Conservation (phyloP, 305 asterid genomes). For the Solanum hybrid region DNA sequence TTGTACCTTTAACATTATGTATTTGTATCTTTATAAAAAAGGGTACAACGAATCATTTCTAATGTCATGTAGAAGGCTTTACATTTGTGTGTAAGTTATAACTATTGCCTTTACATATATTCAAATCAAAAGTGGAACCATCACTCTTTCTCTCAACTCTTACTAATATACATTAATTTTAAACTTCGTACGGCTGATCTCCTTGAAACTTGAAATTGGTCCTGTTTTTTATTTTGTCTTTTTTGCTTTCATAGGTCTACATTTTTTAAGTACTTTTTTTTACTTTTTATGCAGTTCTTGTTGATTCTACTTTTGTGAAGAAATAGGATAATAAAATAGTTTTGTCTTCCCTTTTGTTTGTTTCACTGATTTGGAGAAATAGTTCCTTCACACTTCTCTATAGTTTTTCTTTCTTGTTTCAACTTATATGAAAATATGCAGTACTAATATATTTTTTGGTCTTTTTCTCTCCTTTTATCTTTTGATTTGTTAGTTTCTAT, state of each 20-base stretch:
- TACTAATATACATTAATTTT: too few relatives aligned
- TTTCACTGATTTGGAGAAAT: neutral
- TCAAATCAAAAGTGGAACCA: neutral
- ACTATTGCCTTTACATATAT: neutral
- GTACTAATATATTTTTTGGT: neutral
- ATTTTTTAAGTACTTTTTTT: too few relatives aligned
- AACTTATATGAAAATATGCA: too few relatives aligned
- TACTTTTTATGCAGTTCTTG: neutral
- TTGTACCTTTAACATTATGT: too few relatives aligned
- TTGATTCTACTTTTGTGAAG: neutral
- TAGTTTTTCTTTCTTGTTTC: neutral
- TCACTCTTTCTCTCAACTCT: neutral
- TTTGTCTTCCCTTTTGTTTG: neutral
- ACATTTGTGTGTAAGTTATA: too few relatives aligned
- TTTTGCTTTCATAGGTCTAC: neutral
- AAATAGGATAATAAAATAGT: neutral
- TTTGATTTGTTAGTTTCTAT: neutral
- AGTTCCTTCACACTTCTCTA: neutral
- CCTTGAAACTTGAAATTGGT: neutral
- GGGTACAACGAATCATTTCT: too few relatives aligned
- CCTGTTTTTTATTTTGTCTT: neutral
- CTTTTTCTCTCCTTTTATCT: too few relatives aligned
- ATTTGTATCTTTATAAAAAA: too few relatives aligned
- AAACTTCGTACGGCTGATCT: neutral
- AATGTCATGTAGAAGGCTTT: too few relatives aligned